Base-by-base conservation (phyloP, 768 basidiomycete genomes). In the Leccinum uliginosum region DNA sequence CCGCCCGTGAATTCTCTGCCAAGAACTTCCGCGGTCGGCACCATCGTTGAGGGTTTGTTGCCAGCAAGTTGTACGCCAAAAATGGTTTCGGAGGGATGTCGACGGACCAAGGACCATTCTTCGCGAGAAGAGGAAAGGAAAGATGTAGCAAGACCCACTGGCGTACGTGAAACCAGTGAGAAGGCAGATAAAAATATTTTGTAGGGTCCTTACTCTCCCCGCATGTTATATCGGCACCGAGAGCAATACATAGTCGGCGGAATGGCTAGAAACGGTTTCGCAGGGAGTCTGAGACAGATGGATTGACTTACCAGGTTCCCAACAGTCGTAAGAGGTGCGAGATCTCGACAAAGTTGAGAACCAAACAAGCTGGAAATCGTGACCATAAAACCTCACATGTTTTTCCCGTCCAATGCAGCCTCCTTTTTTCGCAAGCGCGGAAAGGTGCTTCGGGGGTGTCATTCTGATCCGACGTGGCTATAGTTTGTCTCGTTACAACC, bases 21-120 rank as follows among this genome's bases (percentile, higher is more conserved):
- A 26, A 98, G 80, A 7, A 88, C 77, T 67, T 98, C 96, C 0
- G 93, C 91, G 0, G 87, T 84, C 0, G 91, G 80, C 0, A 86
- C 90, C 55, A 98, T 80, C 3, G 83, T 80, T 2, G 80, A 77
- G 0, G 94, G 87, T 64, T 91, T 94, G 68, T 85, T 91, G 0
- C 97, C 97, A 1, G 93, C 93, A 19, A 99, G 70, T 71, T 99
- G 96, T 2, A 98, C 82, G 27, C 97, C 97, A 66, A 98, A 99
- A 7, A 78, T 87, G 43, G 75, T 73, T 68, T 98, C 96, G 1
- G 86, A 87, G 0, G 92, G 89, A 65, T 98, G 95, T 32, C 93
- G 79, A 45, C 94, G 76, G 46, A 96, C 87, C 3, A 98, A 79
- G 0, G 93, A 93, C 93, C 94, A 98, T 73, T 99, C 96, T 65